phyloP scores from a whole-genome alignment of 345 rosid species.

The Anacardium occidentale region DNA sequence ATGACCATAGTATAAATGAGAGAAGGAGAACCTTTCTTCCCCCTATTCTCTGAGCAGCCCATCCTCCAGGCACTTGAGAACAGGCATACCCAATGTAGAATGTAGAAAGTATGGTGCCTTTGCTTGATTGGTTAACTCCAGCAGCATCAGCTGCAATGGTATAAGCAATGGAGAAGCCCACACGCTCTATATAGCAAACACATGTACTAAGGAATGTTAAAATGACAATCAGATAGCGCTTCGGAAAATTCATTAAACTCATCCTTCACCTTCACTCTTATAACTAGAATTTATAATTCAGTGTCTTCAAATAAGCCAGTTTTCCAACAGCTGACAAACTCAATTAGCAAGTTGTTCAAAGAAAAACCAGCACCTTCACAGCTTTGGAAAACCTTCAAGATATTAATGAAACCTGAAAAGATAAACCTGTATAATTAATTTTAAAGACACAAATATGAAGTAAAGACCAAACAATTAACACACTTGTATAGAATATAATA shows the following conservation, averaged over 20 bases:
- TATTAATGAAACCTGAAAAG: not conserved
- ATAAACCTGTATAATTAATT: constrained; percentile 2
- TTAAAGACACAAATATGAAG: not conserved
- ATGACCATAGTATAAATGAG: constrained; percentile 88
- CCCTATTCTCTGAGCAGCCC: constrained; percentile 94
- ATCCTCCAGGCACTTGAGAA: constrained; percentile 97
- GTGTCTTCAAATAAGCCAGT: constrained; percentile 14
- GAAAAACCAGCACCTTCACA: constrained; percentile 8
- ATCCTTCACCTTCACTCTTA: constrained; percentile 37
- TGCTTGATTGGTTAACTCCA: constrained; percentile 83
- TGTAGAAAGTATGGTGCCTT: constrained; percentile 82
- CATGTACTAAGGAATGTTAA: constrained; percentile 82
- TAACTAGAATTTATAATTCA: constrained; percentile 16
- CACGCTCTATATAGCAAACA: constrained; percentile 93
- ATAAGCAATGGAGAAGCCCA: constrained; percentile 97
- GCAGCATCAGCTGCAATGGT: constrained; percentile 90
- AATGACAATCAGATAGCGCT: constrained; percentile 74
- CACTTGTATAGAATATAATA: not conserved
- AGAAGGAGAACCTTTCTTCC: constrained; percentile 86
- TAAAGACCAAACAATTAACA: not conserved
- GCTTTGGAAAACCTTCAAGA: not conserved
- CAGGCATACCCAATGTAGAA: constrained; percentile 92
- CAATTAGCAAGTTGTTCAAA: constrained; percentile 15
- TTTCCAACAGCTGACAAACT: constrained; percentile 19
- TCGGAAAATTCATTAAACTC: constrained; percentile 62